Base-by-base conservation (phyloP, 2,329 filamentous ascomycete genomes). In the Mollisiaceae sp. region DNA sequence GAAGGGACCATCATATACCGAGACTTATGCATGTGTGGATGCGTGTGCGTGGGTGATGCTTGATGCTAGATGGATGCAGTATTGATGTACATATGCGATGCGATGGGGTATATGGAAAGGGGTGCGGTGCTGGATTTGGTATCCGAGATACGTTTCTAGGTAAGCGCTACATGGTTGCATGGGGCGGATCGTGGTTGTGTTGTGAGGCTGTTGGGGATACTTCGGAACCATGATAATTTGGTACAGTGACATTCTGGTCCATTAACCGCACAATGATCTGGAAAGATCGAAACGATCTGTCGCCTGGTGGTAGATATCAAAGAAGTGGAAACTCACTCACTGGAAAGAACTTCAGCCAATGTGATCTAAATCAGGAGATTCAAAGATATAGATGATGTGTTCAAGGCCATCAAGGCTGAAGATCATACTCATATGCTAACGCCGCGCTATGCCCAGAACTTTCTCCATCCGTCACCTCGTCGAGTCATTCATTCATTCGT, bases 361-460 rank as follows among this genome's bases (percentile, higher is more conserved):
- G 38, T 41, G 12, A 32, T 32, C 27, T 32, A 32, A 32, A 32
- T 32, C 8, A 41, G 38, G 12, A 41, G 11, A 41, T 12, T 41
- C 38, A 12, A 18, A 12, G 11, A 14, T 41, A 18, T 41, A 22
- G n/a, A 50, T 8, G 22, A 20, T 24, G 11, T 22, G 20, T 11
- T 50, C 45, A 2, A 5, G 11, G 45, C 45, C 45, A 50, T 50
- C 45, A 50, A 50, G 45, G 45, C 45, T 50, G 41, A 43, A 43
- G 11, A 18, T 50, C 4, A n/a, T 50, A 50, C 18, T 6, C 22
- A 50, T n/a, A 50, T 50, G 45, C 45, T 24, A 24, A 50, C 45
- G 18, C 45, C 45, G 12, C 45, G n/a, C 45, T 50, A 50, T 50
- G n/a, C 45, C n/a, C n/a, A n/a, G 45, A 50, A 41, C 38, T 41